Evolutionary conservation across 805 yeast species (phyloP).

Genomic region (Metschnikowia peoriensis): DNA sequence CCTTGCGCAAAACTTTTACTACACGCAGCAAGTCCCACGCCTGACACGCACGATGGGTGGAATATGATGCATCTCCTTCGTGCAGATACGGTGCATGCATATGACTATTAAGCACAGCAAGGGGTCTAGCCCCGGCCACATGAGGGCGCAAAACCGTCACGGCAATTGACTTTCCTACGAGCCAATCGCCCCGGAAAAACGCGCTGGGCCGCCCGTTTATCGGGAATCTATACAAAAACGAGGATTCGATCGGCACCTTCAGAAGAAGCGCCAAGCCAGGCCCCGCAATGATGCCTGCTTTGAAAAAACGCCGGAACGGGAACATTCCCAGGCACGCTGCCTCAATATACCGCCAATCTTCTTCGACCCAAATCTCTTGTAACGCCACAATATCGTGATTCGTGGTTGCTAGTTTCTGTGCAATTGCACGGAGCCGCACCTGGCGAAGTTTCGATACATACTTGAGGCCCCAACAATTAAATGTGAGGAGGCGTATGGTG

Average conservation of each 20-base stretch:
- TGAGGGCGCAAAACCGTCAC: constrained; percentile 62
- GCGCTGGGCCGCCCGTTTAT: constrained; percentile 95
- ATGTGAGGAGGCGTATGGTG: constrained; percentile 47
- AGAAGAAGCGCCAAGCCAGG: constrained; percentile 90
- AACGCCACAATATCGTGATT: constrained; percentile 82
- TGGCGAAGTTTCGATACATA: constrained; percentile 70
- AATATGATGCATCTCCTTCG: constrained; percentile 83
- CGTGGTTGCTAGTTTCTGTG: constrained; percentile 52
- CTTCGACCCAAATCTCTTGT: constrained; percentile 92
- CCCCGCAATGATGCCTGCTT: constrained; percentile 84
- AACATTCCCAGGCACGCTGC: constrained; percentile 42
- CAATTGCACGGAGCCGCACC: constrained; percentile 70
- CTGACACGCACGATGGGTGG: constrained; percentile 88
- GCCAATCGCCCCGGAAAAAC: constrained; percentile 94
- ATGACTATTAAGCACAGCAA: constrained; percentile 86
- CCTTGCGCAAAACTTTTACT: constrained; percentile 55
- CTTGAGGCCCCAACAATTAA: constrained; percentile 89
- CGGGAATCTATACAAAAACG: constrained; percentile 82
- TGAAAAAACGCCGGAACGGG: constrained; percentile 69
- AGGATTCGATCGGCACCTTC: constrained; percentile 74
- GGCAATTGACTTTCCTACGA: constrained; percentile 87
- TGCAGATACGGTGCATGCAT: constrained; percentile 95
- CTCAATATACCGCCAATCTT: constrained; percentile 73
- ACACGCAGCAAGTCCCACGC: constrained; percentile 91
- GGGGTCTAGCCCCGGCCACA: constrained; percentile 44